Evolutionary conservation across 352 stramenopile genomes (phyloP).

Genomic region (Phytophthora quininea): DNA sequence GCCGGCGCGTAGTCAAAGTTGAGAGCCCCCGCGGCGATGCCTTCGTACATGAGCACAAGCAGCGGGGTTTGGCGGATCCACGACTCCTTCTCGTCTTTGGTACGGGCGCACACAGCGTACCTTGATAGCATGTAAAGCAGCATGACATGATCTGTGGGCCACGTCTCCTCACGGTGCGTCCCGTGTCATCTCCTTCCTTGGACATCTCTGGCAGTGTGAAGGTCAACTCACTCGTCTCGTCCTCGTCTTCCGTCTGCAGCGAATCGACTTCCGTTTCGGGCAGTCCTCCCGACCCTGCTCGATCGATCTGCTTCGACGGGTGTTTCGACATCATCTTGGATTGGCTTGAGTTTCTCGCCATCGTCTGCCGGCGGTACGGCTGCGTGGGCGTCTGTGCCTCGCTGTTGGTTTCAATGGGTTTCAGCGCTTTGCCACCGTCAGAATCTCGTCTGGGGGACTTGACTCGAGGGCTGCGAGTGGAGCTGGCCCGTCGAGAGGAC

Average conservation of each 20-base stretch:
- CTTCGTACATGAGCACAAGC: slow-evolving; percentile 90
- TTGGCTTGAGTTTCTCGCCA: slow-evolving; percentile 13
- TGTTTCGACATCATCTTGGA: slow-evolving; percentile 16
- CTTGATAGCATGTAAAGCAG: slow-evolving; percentile 60
- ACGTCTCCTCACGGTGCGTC: slow-evolving; percentile 53
- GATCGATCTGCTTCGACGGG: slow-evolving; percentile 17
- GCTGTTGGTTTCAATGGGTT: no score
- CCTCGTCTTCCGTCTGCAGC: background rate
- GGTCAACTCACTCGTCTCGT: slow-evolving; percentile 60
- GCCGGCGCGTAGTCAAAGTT: slow-evolving; percentile 74
- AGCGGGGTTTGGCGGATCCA: slow-evolving; percentile 95
- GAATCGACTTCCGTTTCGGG: background rate
- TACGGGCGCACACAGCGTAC: slow-evolving; percentile 56
- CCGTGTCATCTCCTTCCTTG: slow-evolving; percentile 51
- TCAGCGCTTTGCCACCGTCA: no score
- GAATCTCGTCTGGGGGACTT: background rate
- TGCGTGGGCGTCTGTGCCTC: background rate
- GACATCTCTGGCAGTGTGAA: slow-evolving; percentile 57
- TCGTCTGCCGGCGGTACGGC: slow-evolving; percentile 14
- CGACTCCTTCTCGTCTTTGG: slow-evolving; percentile 87
- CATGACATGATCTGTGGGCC: slow-evolving; percentile 61
- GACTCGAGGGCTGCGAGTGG: background rate
- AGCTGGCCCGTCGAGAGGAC: background rate
- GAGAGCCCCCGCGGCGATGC: slow-evolving; percentile 55
- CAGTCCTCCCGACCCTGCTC: background rate